Percentiles rank a stretch among this genome's conserved stretches.
Conservation (phyloP, 23 red algal genomes). For the Gracilaria gracilis region DNA sequence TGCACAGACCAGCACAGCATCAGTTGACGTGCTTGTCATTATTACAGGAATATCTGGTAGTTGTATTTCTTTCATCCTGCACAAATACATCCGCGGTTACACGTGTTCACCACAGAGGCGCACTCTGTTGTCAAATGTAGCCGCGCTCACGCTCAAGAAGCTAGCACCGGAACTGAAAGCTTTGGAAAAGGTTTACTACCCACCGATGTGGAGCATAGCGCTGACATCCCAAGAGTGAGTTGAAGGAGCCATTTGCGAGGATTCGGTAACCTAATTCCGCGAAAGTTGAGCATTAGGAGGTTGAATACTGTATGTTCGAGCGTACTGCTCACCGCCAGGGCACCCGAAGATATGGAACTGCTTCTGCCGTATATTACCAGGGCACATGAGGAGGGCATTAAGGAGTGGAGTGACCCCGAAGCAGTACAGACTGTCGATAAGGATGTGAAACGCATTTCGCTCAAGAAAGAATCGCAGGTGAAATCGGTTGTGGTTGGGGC, state of each 20-base stretch:
- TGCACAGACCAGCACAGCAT: background rate
- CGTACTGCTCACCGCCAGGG: slow-evolving; percentile 86
- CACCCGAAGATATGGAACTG: slow-evolving; percentile 81
- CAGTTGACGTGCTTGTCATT: slow-evolving; percentile 79
- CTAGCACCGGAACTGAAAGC: slow-evolving; percentile 27
- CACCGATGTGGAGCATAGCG: slow-evolving; percentile 83
- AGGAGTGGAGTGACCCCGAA: slow-evolving; percentile 61
- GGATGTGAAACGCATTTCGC: slow-evolving; percentile 82
- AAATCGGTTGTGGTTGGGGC: slow-evolving; percentile 82
- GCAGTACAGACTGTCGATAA: slow-evolving; percentile 72
- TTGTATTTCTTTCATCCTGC: slow-evolving; percentile 76
- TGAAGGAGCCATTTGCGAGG: slow-evolving; percentile 73
- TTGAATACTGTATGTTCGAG: slow-evolving; percentile 96
- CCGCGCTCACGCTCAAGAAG: slow-evolving; percentile 57
- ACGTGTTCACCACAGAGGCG: slow-evolving; percentile 81
- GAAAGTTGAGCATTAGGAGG: slow-evolving; percentile 82
- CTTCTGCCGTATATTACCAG: slow-evolving; percentile 94
- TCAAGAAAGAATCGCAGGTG: slow-evolving; percentile 58
- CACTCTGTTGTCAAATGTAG: slow-evolving; percentile 67
- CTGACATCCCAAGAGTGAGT: slow-evolving; percentile 80
- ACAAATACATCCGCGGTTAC: slow-evolving; percentile 41
- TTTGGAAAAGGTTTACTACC: slow-evolving; percentile 80
- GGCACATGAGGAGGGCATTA: slow-evolving; percentile 80
- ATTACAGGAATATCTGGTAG: slow-evolving; percentile 87
- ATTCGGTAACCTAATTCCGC: slow-evolving; percentile 97